Conservation (phyloP, 768 basidiomycete species). For the Lactifluus subvellereus region DNA sequence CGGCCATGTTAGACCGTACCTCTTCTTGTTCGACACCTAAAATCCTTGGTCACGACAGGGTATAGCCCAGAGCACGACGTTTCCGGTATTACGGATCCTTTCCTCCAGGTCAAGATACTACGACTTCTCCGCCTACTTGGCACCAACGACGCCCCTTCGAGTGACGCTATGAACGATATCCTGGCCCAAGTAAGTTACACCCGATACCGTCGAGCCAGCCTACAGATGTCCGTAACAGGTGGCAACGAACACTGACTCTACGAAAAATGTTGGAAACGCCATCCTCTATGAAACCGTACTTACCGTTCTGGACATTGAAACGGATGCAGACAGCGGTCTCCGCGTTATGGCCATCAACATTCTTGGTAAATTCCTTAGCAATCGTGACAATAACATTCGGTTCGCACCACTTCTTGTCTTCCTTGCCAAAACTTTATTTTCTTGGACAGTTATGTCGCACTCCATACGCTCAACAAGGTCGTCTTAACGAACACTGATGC, state of each 20-base stretch:
- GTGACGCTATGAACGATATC: conserved; percentile 98
- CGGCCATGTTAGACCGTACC: conserved; percentile 66
- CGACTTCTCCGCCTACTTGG: conserved; percentile 87
- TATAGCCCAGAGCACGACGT: conserved; percentile 99
- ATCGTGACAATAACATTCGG: conserved; percentile 98
- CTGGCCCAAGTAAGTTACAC: conserved; percentile 68
- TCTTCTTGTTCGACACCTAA: conserved; percentile 89
- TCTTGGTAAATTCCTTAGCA: conserved; percentile 94
- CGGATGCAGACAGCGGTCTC: conserved; percentile 87
- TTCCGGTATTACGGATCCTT: conserved; percentile 97
- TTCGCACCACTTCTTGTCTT: conserved; percentile 33
- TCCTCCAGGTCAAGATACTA: conserved; percentile 89
- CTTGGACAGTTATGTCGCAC: conserved; percentile 78
- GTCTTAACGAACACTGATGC: conserved; percentile 97
- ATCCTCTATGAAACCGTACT: conserved; percentile 97
- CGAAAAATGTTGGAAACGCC: conserved; percentile 97
- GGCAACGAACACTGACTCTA: conserved; percentile 97
- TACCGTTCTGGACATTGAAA: conserved; percentile 81
- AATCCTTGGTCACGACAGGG: conserved; percentile 90
- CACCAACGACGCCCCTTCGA: conserved; percentile 74
- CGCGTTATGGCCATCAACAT: conserved; percentile 99
- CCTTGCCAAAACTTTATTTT: conserved; percentile 10
- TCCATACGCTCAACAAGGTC: conserved; percentile 97
- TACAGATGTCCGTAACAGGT: conserved; percentile 46
- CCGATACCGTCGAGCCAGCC: background rate